Evolutionary conservation across 73 alveolate species (phyloP), one percentile per base, ranked within the genome.

Genomic region (Paramecium octaurelia): DNA sequence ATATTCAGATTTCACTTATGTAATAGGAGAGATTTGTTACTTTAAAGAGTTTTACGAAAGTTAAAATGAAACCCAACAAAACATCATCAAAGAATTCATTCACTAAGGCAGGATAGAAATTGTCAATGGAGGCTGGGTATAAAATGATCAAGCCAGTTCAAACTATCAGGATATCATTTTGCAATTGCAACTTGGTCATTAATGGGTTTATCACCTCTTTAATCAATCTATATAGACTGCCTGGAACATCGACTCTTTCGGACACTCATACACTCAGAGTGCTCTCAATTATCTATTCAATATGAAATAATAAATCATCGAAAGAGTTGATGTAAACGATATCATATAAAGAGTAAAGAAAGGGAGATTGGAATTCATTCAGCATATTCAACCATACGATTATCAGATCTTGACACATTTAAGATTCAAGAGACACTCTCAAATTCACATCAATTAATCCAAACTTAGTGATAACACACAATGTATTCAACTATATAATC

Each of bases 81-180:
- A 86, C 21, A 77, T 89, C 59, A 68, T 97, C 18, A 58, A 86
- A 46, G 38, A 71, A 24, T 70, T 98, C 40, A 93, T 97, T 14
- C 27, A 95, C 75, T 69, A 90, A 34, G 95, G 96, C 70, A 88
- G 97, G 90, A 43, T 98, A 16, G 98, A 98, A 96, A 84, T 98
- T 68, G 99, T 97, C 1, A 97, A 97, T 38, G 99, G 99, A 6
- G 98, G 99, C 23, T 97, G 97, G 97, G 98, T 97, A 6, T 92
- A 93, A 93, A 89, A 94, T 86, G 99, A 98, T 94, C 98, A 98
- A 86, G 97, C 98, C 16, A 71, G 94, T 36, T 93, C 98, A 46
- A 95, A 93, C 38, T 92, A 93, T 85, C 86, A 85, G 50, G 94
- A 93, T 88, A 93, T 95, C 4, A 58, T 96, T 16, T 36, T 16